phyloP scores from a whole-genome alignment of 2,329 filamentous ascomycete genomes.

The Pseudocercospora pini-densiflorae region DNA sequence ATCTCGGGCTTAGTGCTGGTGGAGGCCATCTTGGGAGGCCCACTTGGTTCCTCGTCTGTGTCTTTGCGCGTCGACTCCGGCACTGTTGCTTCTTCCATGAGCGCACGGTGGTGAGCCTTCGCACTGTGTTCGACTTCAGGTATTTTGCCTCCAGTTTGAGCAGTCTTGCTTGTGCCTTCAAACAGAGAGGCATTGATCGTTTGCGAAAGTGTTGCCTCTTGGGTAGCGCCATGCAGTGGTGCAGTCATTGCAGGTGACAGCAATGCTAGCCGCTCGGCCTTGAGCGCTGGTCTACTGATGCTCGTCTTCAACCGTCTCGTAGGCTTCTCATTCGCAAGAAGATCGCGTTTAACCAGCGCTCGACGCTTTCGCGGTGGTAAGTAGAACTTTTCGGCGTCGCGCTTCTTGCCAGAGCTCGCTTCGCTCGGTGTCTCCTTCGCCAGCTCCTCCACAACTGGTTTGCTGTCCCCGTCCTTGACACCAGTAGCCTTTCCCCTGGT shows the following conservation, averaged over 20 bases:
- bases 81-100: no score
- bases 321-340: not conserved
- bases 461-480: no score
- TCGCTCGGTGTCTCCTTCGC: no score
- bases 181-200: not conserved
- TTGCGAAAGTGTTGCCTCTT: not conserved
- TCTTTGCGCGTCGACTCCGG: not conserved
- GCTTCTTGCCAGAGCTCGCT: not conserved
- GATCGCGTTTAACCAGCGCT: not conserved
- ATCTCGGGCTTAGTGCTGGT: not conserved
- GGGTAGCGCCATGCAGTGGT: not conserved
- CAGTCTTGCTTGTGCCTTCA: not conserved
- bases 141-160: not conserved
- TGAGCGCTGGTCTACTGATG: not conserved
- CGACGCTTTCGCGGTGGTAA: not conserved
- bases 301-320: not conserved
- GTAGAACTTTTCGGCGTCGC: not conserved
- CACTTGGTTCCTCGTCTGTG: not conserved
- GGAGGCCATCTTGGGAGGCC: not conserved
- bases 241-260: not conserved
- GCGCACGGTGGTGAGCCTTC: not conserved
- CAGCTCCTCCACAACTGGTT: no score
- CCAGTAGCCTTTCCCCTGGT: no score
- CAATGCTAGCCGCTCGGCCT: not conserved
- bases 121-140: not conserved